Evolutionary conservation across 2,329 filamentous ascomycete species (phyloP), one percentile per base, ranked within the genome.

Genomic region (Ophiocordyceps polyrhachis-furcata): DNA sequence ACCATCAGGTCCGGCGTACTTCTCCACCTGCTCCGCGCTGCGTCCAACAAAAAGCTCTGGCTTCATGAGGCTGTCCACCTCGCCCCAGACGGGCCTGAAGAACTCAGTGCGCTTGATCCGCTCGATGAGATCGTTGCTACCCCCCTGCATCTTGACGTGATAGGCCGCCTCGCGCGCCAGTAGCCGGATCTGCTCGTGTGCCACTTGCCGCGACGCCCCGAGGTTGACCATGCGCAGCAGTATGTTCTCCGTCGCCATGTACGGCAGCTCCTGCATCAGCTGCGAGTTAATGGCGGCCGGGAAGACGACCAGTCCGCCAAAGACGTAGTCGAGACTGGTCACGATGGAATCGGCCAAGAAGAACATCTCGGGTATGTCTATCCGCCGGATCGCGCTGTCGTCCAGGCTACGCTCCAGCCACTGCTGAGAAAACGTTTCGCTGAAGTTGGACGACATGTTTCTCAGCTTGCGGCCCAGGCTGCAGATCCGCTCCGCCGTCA

Each of bases 121-220:
- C 49, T 84, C 77, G 14, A 94, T 76, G 2, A 94, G 69, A 58
- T 94, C 86, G 56, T 94, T 94, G 45, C 74, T 66, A 52, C 79
- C 76, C 32, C 84, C 84, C 60, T 71, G 61, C 40, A 64, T 53
- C 58, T 71, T 69, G 28, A 71, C 67, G 38, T 81, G 76, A 29
- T 70, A 68, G 40, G 71, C 74, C 0, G 86, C 84, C 63, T 93
- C 69, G 64, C 87, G 81, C 2, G 74, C 83, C 41, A 94, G 71
- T 1, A 94, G 82, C 8, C 81, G 80, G 55, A 94, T 88, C 61
- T 89, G 67, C 65, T 94, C 87, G 62, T 94, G 87, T 1, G 84
- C 81, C 21, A 88, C 83, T 59, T 93, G 85, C 43, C 86, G 69
- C 11, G 76, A 83, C 25, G 68, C 72, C 29, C 83, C 84, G 55